Conservation (phyloP, 192 early-diverging fungal species). For the Dispira simplex region DNA sequence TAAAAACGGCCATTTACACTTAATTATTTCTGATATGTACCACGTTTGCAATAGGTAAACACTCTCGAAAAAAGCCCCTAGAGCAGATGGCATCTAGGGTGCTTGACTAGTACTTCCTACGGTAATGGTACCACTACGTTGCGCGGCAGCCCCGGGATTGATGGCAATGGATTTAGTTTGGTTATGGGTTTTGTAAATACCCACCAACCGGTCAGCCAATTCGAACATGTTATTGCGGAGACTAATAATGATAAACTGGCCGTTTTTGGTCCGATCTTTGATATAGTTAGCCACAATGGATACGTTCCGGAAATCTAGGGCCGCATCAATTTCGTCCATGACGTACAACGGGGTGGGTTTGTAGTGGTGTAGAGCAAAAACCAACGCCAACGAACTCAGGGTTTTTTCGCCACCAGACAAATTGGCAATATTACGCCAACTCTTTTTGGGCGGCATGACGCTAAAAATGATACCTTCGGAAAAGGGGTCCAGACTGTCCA, state of each 20-base stretch:
- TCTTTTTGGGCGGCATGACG: constrained; percentile 99
- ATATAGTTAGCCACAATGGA: constrained; percentile 99
- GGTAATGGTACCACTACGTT: background rate
- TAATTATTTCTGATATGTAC: too few species aligned
- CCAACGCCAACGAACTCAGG: constrained; percentile 91
- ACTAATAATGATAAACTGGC: constrained; percentile 98
- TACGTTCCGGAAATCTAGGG: constrained; percentile 96
- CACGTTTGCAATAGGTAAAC: too few species aligned
- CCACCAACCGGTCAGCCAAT: constrained; percentile 91
- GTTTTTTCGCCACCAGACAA: constrained; percentile 99
- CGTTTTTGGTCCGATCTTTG: constrained; percentile 91
- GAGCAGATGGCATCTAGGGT: too few species aligned
- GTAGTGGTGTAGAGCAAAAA: constrained; percentile 98
- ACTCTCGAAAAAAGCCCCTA: too few species aligned
- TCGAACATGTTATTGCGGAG: constrained; percentile 99
- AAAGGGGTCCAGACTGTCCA: constrained; percentile 89
- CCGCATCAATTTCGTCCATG: constrained; percentile 99
- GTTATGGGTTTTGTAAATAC: constrained; percentile 95
- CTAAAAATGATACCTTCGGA: constrained; percentile 97
- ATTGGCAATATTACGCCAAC: constrained; percentile 99
- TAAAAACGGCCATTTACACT: too few species aligned
- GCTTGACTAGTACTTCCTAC: too few species aligned
- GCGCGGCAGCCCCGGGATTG: constrained; percentile 26
- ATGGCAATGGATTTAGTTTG: constrained; percentile 69
- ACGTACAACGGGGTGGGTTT: constrained; percentile 99